A percentile compares a stretch with the other conserved stretches of the same genome.
Evolutionary conservation across 2,329 filamentous ascomycete genomes (phyloP).

Genomic region (Monosporascus sp.): DNA sequence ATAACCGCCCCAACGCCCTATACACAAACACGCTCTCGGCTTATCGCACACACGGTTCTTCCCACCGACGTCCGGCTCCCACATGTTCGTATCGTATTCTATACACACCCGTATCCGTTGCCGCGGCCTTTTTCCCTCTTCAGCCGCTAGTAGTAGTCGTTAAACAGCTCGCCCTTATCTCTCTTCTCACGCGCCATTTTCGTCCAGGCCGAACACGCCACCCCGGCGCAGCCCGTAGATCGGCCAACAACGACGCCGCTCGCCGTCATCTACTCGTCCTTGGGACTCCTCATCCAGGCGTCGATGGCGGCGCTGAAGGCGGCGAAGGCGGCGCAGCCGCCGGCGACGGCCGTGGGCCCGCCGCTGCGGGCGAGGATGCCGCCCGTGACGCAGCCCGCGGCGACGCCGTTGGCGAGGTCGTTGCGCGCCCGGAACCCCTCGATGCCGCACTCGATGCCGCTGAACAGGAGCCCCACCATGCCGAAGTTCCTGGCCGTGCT

Average conservation of each 20-base stretch:
- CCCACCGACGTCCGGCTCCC: too few species aligned
- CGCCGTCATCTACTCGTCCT: conserved; percentile 41
- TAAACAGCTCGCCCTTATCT: conserved; percentile 6
- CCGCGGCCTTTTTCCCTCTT: too few species aligned
- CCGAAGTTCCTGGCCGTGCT: conserved; percentile 92
- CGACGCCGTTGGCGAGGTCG: conserved; percentile 81
- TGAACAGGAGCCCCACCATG: conserved; percentile 84
- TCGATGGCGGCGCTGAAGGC: conserved; percentile 91
- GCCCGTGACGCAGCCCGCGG: conserved; percentile 85
- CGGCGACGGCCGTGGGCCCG: conserved; percentile 79
- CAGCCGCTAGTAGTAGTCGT: too few species aligned
- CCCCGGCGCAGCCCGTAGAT: conserved; percentile 3
- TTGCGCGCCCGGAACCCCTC: conserved; percentile 92
- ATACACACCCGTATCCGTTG: too few species aligned
- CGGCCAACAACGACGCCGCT: not conserved
- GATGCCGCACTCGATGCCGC: conserved; percentile 91
- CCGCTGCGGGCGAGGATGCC: conserved; percentile 81
- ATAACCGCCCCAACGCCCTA: not conserved
- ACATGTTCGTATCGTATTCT: too few species aligned
- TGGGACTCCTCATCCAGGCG: conserved; percentile 79
- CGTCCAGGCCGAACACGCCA: not conserved
- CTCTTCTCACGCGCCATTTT: too few species aligned
- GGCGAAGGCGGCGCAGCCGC: conserved; percentile 90
- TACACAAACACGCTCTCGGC: not conserved
- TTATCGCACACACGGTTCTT: not conserved